Evolutionary conservation across 2,329 filamentous ascomycete genomes (phyloP).

Genomic region (Aotearoamyces nothofagi): DNA sequence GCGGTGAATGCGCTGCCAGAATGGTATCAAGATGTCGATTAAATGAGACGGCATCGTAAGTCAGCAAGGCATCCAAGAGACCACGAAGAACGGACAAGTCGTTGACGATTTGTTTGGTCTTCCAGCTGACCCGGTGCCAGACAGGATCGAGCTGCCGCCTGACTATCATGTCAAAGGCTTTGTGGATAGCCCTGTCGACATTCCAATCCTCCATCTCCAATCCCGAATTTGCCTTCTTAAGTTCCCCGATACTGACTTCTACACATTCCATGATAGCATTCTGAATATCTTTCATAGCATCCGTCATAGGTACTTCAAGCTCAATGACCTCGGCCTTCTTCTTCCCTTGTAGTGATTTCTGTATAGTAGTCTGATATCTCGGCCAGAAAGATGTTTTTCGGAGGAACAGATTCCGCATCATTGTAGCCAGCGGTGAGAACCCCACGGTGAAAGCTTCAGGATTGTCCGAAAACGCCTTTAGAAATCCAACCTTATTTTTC

Average conservation of each 20-base stretch:
- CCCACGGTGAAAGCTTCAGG: slow-evolving; percentile 82
- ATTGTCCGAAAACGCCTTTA: slow-evolving; percentile 91
- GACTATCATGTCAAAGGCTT: slow-evolving; percentile 81
- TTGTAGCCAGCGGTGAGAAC: slow-evolving; percentile 74
- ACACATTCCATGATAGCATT: slow-evolving; percentile 93
- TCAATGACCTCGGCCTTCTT: slow-evolving; percentile 95
- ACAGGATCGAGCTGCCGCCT: slow-evolving; percentile 86
- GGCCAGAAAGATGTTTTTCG: slow-evolving; percentile 84
- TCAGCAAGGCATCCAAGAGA: slow-evolving; percentile 68
- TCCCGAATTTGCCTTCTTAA: slow-evolving; percentile 80
- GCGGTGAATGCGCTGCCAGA: slow-evolving; percentile 75
- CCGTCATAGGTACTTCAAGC: slow-evolving; percentile 89
- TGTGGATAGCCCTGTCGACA: slow-evolving; percentile 79
- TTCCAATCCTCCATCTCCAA: slow-evolving; percentile 97
- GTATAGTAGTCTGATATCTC: slow-evolving; percentile 81
- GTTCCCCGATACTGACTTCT: slow-evolving; percentile 82
- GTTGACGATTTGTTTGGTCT: slow-evolving; percentile 86
- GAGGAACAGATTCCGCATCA: slow-evolving; percentile 86
- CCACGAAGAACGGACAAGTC: slow-evolving; percentile 73
- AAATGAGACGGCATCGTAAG: slow-evolving; percentile 82
- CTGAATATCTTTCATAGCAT: slow-evolving; percentile 85
- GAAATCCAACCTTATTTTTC: slow-evolving; percentile 82
- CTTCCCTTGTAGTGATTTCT: slow-evolving; percentile 76
- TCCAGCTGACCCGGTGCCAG: slow-evolving; percentile 92
- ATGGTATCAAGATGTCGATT: slow-evolving; percentile 90